Conservation (phyloP, 2,329 filamentous ascomycete species). For the Dryadomyces quercivorus region DNA sequence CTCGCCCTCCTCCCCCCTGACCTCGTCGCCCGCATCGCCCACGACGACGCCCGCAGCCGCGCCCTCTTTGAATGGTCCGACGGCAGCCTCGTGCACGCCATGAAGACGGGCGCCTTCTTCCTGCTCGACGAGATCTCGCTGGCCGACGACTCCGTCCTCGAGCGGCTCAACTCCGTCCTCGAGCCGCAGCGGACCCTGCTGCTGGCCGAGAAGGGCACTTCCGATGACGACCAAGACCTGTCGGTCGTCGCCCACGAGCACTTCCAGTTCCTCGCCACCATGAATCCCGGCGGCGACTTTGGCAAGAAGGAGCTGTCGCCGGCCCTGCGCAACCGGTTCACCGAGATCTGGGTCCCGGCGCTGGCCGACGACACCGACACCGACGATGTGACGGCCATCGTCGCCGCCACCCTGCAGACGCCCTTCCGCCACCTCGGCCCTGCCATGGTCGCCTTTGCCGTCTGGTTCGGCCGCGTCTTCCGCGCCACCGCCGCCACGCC, state of each 20-base stretch:
- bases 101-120: conserved; percentile 84
- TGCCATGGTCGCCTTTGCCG: conserved; percentile 72
- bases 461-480: conserved; percentile 83
- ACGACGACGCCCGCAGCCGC: conserved; percentile 52
- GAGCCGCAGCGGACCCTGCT: conserved; percentile 78
- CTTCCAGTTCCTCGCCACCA: conserved; percentile 95
- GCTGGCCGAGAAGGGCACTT: conserved; percentile 85
- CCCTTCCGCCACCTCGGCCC: conserved; percentile 43
- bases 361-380: conserved; percentile 76
- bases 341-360: conserved; percentile 94
- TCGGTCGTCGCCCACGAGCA: conserved; percentile 62
- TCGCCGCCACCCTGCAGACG: conserved; percentile 55
- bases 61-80: conserved; percentile 95
- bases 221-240: conserved; percentile 44
- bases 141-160: conserved; percentile 92
- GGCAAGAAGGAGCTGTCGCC: conserved; percentile 96
- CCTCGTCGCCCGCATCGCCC: conserved; percentile 32
- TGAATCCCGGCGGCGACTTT: conserved; percentile 98
- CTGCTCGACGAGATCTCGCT: conserved; percentile 95
- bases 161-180: conserved; percentile 90
- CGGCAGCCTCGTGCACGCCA: conserved; percentile 83
- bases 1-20: too few relatives aligned
- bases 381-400: conserved; percentile 71
- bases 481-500: conserved; percentile 60
- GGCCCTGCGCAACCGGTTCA: conserved; percentile 89